Base-by-base conservation (phyloP, 169 alveolate genomes). In the Plasmodium malariae region DNA sequence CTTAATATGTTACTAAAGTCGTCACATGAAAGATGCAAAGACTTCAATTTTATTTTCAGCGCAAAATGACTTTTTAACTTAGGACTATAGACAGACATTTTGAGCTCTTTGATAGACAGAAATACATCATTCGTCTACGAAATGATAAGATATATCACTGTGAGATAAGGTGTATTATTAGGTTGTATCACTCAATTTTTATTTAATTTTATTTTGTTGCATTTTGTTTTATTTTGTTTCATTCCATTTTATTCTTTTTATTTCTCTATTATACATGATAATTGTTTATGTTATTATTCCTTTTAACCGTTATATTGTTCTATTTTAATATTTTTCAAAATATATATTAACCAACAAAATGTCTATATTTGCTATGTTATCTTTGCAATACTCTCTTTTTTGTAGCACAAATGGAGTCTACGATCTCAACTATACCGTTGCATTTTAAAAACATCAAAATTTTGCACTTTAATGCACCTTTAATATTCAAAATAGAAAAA, bases 381-480 rank as follows among this genome's bases (percentile, higher is more conserved):
- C n/a, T 9, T 40, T 40, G n/a, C n/a, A 40, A 40, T 6, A 6
- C n/a, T 40, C 51, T 6, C 74, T n/a, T n/a, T n/a, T 51, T n/a
- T 19, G 14, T 6, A 6, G 21, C 49, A 11, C 57, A 0, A 3
- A 0, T 65, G 17, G 36, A 0, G 34, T 55, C 2, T 26, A 36
- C 43, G 36, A 19, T 49, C 55, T 40, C 34, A 40, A 14, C 34
- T 67, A 34, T 32, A 67, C 1, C 36, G 59, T 21, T 26, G 28
- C 21, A 67, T 17, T 67, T 67, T 21, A 48, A 32, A 30, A 67
- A 36, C 36, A 26, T 36, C 36, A 51, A 43, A 40, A n/a, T n/a
- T 34, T 26, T 74, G 88, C 88, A 74, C 88, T 74, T 74, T 30
- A 55, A 57, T 74, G 88, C 88, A 74, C 88, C 65, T 74, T 34